Conservation (phyloP, 148 eudicot species). For the Nyssa sinensis region DNA sequence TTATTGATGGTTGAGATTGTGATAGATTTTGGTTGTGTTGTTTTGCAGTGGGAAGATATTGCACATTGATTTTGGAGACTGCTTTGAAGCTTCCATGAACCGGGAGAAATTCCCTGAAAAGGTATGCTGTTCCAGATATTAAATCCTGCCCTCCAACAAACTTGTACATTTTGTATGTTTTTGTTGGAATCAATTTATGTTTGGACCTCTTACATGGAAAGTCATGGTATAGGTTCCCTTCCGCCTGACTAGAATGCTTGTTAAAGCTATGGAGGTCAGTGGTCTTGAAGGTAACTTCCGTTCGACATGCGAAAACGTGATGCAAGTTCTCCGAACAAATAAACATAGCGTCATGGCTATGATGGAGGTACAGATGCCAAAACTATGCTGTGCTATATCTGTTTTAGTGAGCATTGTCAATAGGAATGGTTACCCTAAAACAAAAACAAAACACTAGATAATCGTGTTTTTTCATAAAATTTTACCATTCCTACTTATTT, state of each 20-base stretch:
- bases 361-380: constrained; percentile 82
- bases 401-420: not conserved
- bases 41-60: constrained; percentile 87
- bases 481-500: constrained; percentile 4
- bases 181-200: not conserved
- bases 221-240: constrained; percentile 75
- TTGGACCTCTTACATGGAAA: not conserved
- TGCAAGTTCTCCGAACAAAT: constrained; percentile 92
- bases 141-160: not conserved
- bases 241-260: constrained; percentile 98
- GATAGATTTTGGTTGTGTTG: not conserved
- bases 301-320: constrained; percentile 96
- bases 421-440: not conserved
- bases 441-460: not conserved
- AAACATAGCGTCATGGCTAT: constrained; percentile 99
- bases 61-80: constrained; percentile 99
- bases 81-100: constrained; percentile 99
- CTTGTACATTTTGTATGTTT: not conserved
- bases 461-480: not conserved
- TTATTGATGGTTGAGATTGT: not conserved
- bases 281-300: constrained; percentile 98
- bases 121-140: constrained; percentile 31
- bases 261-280: constrained; percentile 99
- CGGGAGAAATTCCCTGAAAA: constrained; percentile 98
- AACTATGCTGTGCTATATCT: not conserved